Evolutionary conservation across 345 rosid species (phyloP).

Genomic region (Euclidium syriacum): DNA sequence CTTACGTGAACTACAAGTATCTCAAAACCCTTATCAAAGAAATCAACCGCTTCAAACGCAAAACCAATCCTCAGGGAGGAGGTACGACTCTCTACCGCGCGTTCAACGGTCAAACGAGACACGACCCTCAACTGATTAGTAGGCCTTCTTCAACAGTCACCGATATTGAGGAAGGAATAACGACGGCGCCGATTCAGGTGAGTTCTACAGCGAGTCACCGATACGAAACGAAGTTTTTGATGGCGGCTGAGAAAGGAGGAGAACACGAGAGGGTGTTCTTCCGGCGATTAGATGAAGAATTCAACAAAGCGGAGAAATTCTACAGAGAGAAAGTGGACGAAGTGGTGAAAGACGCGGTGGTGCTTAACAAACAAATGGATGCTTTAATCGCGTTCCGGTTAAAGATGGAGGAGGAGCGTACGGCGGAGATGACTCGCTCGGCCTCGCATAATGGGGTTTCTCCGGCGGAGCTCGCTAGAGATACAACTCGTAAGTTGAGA

Average conservation of each 20-base stretch:
- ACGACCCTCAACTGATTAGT: not conserved
- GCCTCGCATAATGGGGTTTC: constrained; percentile 43
- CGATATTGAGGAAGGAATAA: constrained; percentile 29
- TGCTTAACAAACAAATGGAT: constrained; percentile 55
- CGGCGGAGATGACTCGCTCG: constrained; percentile 43
- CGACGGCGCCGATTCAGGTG: constrained; percentile 31
- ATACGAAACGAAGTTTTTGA: constrained; percentile 44
- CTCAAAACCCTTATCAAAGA: constrained; percentile 58
- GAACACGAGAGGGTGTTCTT: constrained; percentile 53
- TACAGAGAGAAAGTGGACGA: constrained; percentile 45
- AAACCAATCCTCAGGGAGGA: constrained; percentile 20
- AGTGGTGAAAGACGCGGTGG: constrained; percentile 48
- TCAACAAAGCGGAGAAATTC: constrained; percentile 53
- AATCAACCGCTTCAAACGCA: constrained; percentile 35
- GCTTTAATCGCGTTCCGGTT: constrained; percentile 46
- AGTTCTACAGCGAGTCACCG: constrained; percentile 22
- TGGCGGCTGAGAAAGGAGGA: constrained; percentile 48
- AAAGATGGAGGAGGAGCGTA: constrained; percentile 44
- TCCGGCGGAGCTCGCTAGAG: constrained; percentile 21
- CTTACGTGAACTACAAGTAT: constrained; percentile 51
- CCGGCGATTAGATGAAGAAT: constrained; percentile 56
- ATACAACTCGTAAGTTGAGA: not conserved
- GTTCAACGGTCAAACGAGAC: constrained; percentile 38
- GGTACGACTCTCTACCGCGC: constrained; percentile 37
- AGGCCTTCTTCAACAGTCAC: not conserved